Base-by-base conservation (phyloP, 768 basidiomycete genomes). In the Leucogyrophana mollusca region DNA sequence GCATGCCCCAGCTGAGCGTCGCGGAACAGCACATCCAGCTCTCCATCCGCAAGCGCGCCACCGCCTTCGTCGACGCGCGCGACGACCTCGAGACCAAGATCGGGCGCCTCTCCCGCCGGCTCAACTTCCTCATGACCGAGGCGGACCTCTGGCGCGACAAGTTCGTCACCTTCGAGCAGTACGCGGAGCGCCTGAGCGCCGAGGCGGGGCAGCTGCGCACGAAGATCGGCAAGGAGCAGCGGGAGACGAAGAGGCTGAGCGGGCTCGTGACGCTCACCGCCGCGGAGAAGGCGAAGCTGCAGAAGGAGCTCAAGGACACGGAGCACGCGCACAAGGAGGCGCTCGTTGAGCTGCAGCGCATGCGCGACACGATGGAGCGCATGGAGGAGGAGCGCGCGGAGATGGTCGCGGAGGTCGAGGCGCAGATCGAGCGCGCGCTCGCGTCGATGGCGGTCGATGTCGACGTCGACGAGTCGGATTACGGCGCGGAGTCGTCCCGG, bases 81-180 rank as follows among this genome's bases (percentile, higher is more conserved):
- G 94, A 94, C 62, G 92, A 94, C 57, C 80, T 95, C 18, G 93
- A 95, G 72, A 90, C 89, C 37, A 94, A 93, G 76, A 92, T 94
- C 53, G 92, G 90, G 23, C 82, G 91, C 34, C 76, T 93, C 23
- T 87, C 84, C 35, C 79, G 90, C 44, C 77, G 91, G 40, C 78
- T 94, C 53, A 92, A 92, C 69, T 94, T 92, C 74, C 73, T 94
- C 57, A 90, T 93, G 87, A 90, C 90, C 1, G 90, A 92, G 65
- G 83, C 83, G 4, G 90, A 92, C 57, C 68, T 92, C 38, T 95
- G 93, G 92, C 76, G 91, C 50, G 87, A 93, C 67, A 94, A 94
- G 61, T 95, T 95, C 56, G 88, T 94, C 41, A 87, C 88, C 11
- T 95, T 96, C 55, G 94, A 96, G 64, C 85, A 87, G 64, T 94